These are phyloP conservation scores for Toxoplasma gondii DNA, from an alignment of 169 alveolate genomes.

Conservation along the genomic window DNA sequence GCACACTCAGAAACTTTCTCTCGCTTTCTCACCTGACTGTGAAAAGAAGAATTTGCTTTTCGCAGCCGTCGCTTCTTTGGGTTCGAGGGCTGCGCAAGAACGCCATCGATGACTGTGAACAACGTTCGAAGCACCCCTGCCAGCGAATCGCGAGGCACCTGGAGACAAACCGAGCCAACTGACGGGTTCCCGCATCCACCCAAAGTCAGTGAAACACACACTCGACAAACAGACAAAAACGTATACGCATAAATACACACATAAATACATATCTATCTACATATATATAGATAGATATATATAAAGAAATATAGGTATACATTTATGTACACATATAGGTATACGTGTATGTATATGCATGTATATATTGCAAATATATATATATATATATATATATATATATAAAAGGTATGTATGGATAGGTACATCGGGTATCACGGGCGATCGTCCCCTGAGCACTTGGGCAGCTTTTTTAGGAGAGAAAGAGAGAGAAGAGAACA, in stretches of 20 bases:
- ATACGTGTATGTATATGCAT: background rate
- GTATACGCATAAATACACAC: background rate
- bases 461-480: too few species aligned
- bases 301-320: background rate
- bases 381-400: too few species aligned
- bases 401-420: too few species aligned
- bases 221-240: background rate
- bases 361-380: background rate
- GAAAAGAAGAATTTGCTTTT: constrained; percentile 1
- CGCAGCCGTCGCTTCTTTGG: constrained; percentile 34
- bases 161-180: background rate
- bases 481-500: too few species aligned
- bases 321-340: background rate
- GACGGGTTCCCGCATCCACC: background rate
- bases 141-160: background rate
- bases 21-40: background rate
- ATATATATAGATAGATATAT: background rate
- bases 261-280: background rate
- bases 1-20: too few species aligned
- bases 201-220: background rate
- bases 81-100: constrained; percentile 18
- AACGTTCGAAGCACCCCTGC: constrained; percentile 11
- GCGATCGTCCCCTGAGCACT: too few species aligned
- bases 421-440: too few species aligned
- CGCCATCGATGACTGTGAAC: constrained; percentile 38